A percentile compares a stretch with the other conserved stretches of the same genome.
These are phyloP conservation scores for Penicillium mononematosum DNA, from an alignment of 495 filamentous ascomycete genomes.

Conservation along the genomic window DNA sequence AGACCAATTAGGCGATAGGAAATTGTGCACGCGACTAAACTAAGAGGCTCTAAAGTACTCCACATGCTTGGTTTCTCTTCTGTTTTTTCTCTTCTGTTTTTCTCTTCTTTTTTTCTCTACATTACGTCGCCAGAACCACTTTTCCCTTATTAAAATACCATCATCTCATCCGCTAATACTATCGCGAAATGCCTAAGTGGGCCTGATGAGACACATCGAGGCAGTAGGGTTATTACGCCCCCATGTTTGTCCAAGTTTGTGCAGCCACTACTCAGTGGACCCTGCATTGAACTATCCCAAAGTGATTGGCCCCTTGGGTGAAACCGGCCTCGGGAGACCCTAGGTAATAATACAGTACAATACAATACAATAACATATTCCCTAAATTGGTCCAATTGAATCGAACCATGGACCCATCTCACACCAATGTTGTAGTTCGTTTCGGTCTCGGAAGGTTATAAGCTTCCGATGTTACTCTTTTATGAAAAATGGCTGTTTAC, in stretches of 20 bases:
- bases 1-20: slow-evolving; percentile 8
- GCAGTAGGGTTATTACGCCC: slow-evolving; percentile 2
- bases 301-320: not conserved
- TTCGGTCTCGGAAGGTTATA: not conserved
- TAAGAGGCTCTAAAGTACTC: slow-evolving; percentile 3
- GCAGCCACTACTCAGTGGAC: slow-evolving; percentile 11
- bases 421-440: too few species aligned
- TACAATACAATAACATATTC: not conserved
- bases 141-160: not conserved
- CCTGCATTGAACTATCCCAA: slow-evolving; percentile 8
- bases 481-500: not conserved
- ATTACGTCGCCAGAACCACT: slow-evolving; percentile 2
- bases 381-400: too few species aligned
- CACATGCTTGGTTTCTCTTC: slow-evolving; percentile 8
- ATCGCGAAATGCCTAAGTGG: not conserved
- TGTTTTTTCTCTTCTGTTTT: not conserved
- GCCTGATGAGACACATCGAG: not conserved
- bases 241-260: not conserved
- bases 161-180: not conserved
- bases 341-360: not conserved
- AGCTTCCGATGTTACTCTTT: not conserved
- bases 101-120: not conserved
- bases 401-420: too few species aligned
- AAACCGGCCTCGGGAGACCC: not conserved
- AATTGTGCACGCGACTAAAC: slow-evolving; percentile 9